Percentiles rank a stretch among this genome's conserved stretches.
These are phyloP conservation scores for Cladophialophora carrionii DNA, from an alignment of 2,329 filamentous ascomycete genomes.

Conservation along the genomic window DNA sequence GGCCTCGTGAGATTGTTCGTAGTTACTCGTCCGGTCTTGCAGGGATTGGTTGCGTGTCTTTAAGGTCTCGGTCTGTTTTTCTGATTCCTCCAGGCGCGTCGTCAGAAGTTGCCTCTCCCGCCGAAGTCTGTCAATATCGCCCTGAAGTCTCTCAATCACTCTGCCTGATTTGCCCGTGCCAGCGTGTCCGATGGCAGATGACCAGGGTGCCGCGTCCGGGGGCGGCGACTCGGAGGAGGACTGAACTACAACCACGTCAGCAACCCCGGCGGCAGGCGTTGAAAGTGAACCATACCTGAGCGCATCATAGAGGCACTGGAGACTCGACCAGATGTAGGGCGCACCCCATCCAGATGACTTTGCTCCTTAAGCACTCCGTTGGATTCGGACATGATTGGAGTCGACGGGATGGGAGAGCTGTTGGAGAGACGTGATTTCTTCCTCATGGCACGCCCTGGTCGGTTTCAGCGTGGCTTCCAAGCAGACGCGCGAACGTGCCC, in stretches of 20 bases:
- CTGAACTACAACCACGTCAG: conserved; percentile 26
- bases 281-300: conserved; percentile 26
- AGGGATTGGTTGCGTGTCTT: conserved; percentile 52
- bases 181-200: conserved; percentile 55
- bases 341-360: conserved; percentile 27
- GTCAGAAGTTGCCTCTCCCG: conserved; percentile 52
- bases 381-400: conserved; percentile 34
- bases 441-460: conserved; percentile 33
- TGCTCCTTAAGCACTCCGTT: conserved; percentile 37
- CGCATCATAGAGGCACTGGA: conserved; percentile 36
- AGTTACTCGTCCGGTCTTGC: conserved; percentile 51
- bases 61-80: conserved; percentile 52
- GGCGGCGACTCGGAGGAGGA: conserved; percentile 35
- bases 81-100: conserved; percentile 52
- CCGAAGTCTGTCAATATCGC: conserved; percentile 54
- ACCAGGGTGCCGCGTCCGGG: conserved; percentile 49
- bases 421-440: conserved; percentile 29
- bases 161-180: conserved; percentile 55
- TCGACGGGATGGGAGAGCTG: conserved; percentile 26
- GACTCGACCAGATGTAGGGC: conserved; percentile 32
- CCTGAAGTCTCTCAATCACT: conserved; percentile 56
- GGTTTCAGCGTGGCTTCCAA: conserved; percentile 11
- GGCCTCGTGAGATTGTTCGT: conserved; percentile 53
- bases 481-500: conserved; percentile 1
- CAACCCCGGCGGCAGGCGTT: not conserved